A percentile compares a stretch with the other conserved stretches of the same genome.
Conservation (phyloP, 768 basidiomycete genomes). For the Tephrocybe sp. region DNA sequence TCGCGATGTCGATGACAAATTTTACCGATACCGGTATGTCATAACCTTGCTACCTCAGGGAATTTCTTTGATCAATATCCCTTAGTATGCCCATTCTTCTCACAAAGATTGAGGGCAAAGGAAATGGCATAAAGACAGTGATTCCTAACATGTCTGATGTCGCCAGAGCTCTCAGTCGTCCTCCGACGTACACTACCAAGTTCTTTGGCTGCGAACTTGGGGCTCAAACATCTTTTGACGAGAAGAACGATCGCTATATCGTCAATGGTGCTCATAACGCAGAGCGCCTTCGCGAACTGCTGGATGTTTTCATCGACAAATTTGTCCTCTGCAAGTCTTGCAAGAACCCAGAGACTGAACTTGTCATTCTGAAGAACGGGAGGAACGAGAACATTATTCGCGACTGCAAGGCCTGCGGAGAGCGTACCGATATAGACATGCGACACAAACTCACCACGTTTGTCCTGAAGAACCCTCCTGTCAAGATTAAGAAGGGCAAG, state of each 20-base stretch:
- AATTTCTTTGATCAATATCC: constrained; percentile 8
- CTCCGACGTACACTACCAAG: constrained; percentile 96
- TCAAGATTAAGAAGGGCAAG: constrained; percentile 76
- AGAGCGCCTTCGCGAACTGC: constrained; percentile 87
- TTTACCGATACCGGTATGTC: constrained; percentile 87
- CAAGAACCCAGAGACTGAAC: constrained; percentile 99
- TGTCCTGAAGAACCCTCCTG: constrained; percentile 97
- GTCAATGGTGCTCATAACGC: constrained; percentile 98
- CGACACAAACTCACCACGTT: constrained; percentile 95
- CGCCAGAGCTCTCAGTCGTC: constrained; percentile 91
- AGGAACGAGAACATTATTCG: constrained; percentile 83
- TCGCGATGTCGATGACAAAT: constrained; percentile 96
- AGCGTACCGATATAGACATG: constrained; percentile 91
- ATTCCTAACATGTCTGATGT: constrained; percentile 98
- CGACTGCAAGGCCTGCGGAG: constrained; percentile 98
- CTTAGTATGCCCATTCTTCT: constrained; percentile 89
- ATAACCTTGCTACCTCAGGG: not conserved
- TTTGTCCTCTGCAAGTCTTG: constrained; percentile 96
- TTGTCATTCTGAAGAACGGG: constrained; percentile 84
- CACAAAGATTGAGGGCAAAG: constrained; percentile 98
- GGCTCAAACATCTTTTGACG: constrained; percentile 94
- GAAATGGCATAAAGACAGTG: constrained; percentile 99
- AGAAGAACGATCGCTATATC: constrained; percentile 97
- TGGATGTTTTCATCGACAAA: constrained; percentile 97
- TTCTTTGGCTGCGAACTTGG: constrained; percentile 99